Base-by-base conservation (phyloP, 148 eudicot species). In the Spergularia bocconei region DNA sequence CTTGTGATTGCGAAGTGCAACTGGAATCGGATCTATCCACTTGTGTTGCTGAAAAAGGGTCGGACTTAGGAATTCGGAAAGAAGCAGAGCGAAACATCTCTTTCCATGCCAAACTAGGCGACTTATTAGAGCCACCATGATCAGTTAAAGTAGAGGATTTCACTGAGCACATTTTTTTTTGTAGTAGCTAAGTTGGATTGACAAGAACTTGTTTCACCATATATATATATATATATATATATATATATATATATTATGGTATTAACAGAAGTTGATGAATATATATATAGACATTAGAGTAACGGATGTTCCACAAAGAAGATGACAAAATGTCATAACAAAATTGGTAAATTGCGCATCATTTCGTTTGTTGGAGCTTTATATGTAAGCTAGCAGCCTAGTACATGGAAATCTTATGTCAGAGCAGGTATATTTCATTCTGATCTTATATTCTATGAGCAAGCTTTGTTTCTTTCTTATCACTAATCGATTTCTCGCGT, bases 41-140 rank as follows among this genome's bases (percentile, higher is more conserved):
- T 29, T 4, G 36, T 2, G 36, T 4, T 29, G 36, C 36, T 29
- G 36, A 29, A 54, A 71, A 75, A 56, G 79, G 76, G 20, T 72
- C 72, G 8, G 78, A 61, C 48, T 23, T 81, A 3, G 80, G 84
- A 48, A 23, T 73, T 10, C 63, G 63, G 70, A 77, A 81, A 19
- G 84, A 77, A 7, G 84, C 80, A 77, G 80, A 81, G 7, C 57
- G 78, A 69, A 77, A 68, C 80, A 73, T 77, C 53, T 72, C 82
- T 72, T 73, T 70, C 85, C 82, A 82, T 14, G 85, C 79, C 23
- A 79, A 47, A 41, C 16, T 16, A 25, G 71, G 39, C 20, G 60
- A 14, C 29, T 52, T 21, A 3, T 51, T 21, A 0, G 58, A 50
- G n/a, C 23, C 36, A 20, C 65, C 47, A 8, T 20, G 23, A 13